Base-by-base conservation (phyloP, 2,329 filamentous ascomycete genomes). In the Aschersonia sp. region DNA sequence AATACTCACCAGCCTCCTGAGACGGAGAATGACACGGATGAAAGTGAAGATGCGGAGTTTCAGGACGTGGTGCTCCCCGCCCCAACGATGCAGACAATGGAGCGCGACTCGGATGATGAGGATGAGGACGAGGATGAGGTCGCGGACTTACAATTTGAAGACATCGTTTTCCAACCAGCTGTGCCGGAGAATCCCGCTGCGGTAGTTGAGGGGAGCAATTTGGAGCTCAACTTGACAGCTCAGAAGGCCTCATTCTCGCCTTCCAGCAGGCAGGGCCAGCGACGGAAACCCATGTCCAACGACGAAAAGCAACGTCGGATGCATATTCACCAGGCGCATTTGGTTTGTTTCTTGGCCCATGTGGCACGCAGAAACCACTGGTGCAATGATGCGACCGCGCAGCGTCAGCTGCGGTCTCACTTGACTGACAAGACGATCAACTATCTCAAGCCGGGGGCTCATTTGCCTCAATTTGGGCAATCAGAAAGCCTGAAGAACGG, bases 301-400 rank as follows among this genome's bases (percentile, higher is more conserved):
- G 70, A 70, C 22, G 77, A 81, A 54, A 74, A 68, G 51, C 64
- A 65, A 42, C 66, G 61, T 11, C 78, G 89, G 22, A 61, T 92
- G 32, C 76, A 87, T 46, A 72, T 88, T n/a, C 92, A 98, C 63
- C 94, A 90, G 63, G 71, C 81, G 51, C 89, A 98, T 64, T 54
- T 97, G 0, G 67, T 95, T 11, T 94, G 87, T 59, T 71, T 98
- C 2, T 65, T 98, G 12, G 78, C 80, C 8, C 87, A 97, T 62
- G 74, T 82, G 12, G 76, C 84, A 53, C 71, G 79, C 49, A 79
- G 89, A 48, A 98, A 97, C 59, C 70, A 76, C 47, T 95, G 90
- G 87, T 95, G 89, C 65, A 94, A 94, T 57, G 83, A 90, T 58
- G 56, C 67, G 11, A 66, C 73, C 48, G 76, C 85, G 7, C 87